Base-by-base conservation (phyloP, 495 filamentous ascomycete genomes). In the Lepidopterella palustris region DNA sequence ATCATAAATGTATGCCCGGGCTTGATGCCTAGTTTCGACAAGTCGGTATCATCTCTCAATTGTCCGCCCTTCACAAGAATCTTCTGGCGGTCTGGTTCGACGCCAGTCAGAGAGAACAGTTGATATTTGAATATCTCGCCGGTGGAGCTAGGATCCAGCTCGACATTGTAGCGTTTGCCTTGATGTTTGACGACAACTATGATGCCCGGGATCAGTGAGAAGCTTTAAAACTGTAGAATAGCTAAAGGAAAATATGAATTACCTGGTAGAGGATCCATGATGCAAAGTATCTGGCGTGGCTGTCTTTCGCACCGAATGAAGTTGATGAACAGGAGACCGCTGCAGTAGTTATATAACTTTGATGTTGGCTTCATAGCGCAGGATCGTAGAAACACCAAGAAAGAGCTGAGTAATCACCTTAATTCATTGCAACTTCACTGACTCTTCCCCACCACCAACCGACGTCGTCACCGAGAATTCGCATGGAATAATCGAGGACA, bases 101-200 rank as follows among this genome's bases (percentile, higher is more conserved):
- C 95, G 53, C 90, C 90, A 23, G 93, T 98, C 10, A 98, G 76
- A 53, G 91, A 96, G 74, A 86, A 98, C 21, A 98, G 83, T 71
- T 97, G 93, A 69, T 83, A 91, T 68, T 98, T 98, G 76, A 98
- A 88, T 40, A 86, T 87, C 72, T 97, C 93, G 74, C 92, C 93
- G 59, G 83, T 88, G 18, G 89, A 85, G 15, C 83, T 79, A 45
- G 86, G 81, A 71, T 97, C 92, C 62, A 97, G 82, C 59, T 97
- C 91, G 70, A 98, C 82, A 67, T 97, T 85, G 76, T 97, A 85
- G 69, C 89, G 88, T 73, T 95, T 96, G 71, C 92, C 92, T 66
- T 88, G 84, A 72, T 97, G 93, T 74, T 95, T 97, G 55, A 98
- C 87, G 66, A 93, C 80, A 67, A 97, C 92, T 96, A 27, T 31